These are phyloP conservation scores for Paramecium caudatum DNA, from an alignment of 73 alveolate species.

Conservation along the genomic window DNA sequence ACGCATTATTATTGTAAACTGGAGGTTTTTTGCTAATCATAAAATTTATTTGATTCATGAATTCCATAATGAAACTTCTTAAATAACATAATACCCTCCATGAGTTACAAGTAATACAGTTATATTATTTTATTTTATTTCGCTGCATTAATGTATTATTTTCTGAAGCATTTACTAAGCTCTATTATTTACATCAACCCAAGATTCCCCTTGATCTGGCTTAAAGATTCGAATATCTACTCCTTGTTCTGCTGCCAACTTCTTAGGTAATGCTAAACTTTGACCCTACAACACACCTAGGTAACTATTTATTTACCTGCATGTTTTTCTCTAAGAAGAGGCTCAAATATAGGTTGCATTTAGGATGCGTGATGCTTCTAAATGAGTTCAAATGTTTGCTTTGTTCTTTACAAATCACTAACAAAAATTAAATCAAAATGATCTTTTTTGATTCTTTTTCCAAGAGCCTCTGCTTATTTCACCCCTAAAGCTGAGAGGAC, in stretches of 20 bases:
- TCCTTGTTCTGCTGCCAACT: conserved; percentile 34
- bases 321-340: conserved; percentile 55
- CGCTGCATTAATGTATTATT: background rate
- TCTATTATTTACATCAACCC: conserved; percentile 18
- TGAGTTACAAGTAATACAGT: conserved; percentile 48
- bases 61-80: conserved; percentile 48
- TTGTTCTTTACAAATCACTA: conserved; percentile 44
- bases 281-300: conserved; percentile 32
- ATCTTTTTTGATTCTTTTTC: conserved; percentile 55
- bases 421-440: conserved; percentile 34
- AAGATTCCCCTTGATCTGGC: conserved; percentile 52
- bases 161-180: conserved; percentile 26
- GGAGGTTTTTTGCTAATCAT: conserved; percentile 1
- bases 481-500: background rate
- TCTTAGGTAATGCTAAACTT: conserved; percentile 43
- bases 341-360: conserved; percentile 12
- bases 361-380: background rate
- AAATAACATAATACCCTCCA: conserved; percentile 23
- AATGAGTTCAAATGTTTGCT: conserved; percentile 49
- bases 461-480: conserved; percentile 55
- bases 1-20: conserved; percentile 47
- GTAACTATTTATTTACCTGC: conserved; percentile 9
- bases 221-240: conserved; percentile 48
- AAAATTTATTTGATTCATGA: conserved; percentile 45
- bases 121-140: background rate